Conservation (phyloP, 192 early-diverging fungal species). For the Paraglomus occultum region DNA sequence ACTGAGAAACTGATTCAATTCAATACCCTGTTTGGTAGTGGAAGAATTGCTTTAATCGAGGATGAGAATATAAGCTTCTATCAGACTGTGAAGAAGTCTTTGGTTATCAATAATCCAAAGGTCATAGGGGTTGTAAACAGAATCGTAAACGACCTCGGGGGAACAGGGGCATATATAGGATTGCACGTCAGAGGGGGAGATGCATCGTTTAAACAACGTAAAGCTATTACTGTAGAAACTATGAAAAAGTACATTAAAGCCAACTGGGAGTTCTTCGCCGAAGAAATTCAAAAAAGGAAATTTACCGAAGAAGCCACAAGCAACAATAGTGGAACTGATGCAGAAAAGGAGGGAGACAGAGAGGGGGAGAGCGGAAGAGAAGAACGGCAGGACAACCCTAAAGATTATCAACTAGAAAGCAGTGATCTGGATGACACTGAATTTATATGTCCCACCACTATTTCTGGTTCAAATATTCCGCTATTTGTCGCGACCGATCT, state of each 20-base stretch:
- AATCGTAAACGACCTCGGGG: neutral
- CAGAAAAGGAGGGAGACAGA: too few species aligned
- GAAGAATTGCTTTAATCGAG: slow-evolving; percentile 44
- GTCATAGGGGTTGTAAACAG: neutral
- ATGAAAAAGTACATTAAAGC: slow-evolving; percentile 41
- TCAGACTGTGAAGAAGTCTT: slow-evolving; percentile 36
- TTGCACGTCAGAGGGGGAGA: neutral
- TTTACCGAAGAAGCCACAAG: neutral
- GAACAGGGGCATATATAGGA: neutral
- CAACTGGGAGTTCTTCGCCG: neutral
- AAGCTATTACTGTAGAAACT: slow-evolving; percentile 48
- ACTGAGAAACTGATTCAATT: slow-evolving; percentile 48
- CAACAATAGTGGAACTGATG: too few species aligned
- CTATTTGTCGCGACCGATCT: slow-evolving; percentile 42
- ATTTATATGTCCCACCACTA: too few species aligned
- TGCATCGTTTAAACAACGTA: slow-evolving; percentile 40
- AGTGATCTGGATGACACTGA: too few species aligned
- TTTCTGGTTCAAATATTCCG: too few species aligned
- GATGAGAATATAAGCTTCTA: slow-evolving; percentile 42
- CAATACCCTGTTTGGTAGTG: slow-evolving; percentile 50
- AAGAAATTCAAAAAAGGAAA: neutral
- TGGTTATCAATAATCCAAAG: slow-evolving; percentile 43
- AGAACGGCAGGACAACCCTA: too few species aligned
- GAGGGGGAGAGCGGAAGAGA: too few species aligned
- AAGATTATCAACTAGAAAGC: too few species aligned